Base-by-base conservation (phyloP, 2,329 filamentous ascomycete species). In the Fusarium compactum region DNA sequence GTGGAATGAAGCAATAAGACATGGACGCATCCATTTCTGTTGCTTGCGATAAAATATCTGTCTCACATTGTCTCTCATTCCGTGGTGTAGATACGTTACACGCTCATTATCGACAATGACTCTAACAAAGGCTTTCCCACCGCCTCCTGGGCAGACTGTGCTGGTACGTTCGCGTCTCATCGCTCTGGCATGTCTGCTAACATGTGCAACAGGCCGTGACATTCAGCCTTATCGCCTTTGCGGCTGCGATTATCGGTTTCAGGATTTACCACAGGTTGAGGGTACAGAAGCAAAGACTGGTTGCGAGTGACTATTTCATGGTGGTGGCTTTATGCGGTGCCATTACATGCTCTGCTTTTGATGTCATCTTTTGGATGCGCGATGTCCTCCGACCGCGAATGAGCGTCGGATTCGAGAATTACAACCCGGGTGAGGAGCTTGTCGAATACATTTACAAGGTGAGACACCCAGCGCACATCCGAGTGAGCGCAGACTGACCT, bases 401-500 rank as follows among this genome's bases (percentile, higher is more conserved):
- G 18, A 71, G 59, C 25, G 64, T 60, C 7, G 62, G 64, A 1
- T 67, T 70, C 11, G 55, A 62, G 16, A 69, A 68, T 1, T 63
- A 64, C 2, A 59, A 71, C 1, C 52, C 56, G 0, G 40, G 57
- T 6, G 55, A 66, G 15, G 38, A 62, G 12, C 46, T 57, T 18
- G 58, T 71, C 9, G 68, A 71, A 22, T 65, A 55, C n/a, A 69
- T 71, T 3, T 69, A 60, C 38, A 68, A 71, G 68, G 68, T 70
- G 51, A 8, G 22, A 11, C 10, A 5, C 6, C 0, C 8, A 5
- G 2, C 4, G 18, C 11, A 3, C 7, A 14, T 16, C 18, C 2
- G 22, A 12, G 4, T 2, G 4, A 4, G 2, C 3, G 2, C 5
- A 5, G 16, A 22, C 62, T 66, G 11, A 66, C 48, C 6, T 7